Evolutionary conservation across 441 rosid genomes (phyloP), one percentile per base, ranked within the genome.

Genomic region (Capsella rubella): DNA sequence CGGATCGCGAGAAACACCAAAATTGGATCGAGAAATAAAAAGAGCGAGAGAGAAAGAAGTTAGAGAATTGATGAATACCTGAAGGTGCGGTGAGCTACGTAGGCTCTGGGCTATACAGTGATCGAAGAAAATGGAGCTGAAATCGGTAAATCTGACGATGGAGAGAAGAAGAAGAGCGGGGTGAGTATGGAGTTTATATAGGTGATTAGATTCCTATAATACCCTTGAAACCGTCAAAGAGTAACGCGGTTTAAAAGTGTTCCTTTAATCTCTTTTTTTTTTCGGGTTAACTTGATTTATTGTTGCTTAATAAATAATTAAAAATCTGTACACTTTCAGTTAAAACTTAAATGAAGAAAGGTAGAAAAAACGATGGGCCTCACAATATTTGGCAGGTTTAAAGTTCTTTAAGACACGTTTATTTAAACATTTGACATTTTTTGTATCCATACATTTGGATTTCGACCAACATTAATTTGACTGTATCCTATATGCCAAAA

Each of bases 181-280:
- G 81, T 49, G 76, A 42, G 74, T 53, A 16, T 3, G 31, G 66
- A 66, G 71, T 61, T 72, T 78, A 72, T 78, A 78, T 78, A 78
- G 81, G 74, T 78, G 51, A 3, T 62, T 62, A 78, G 55, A 67
- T 78, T 67, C 78, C 81, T 39, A 72, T 67, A 67, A 35, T 78
- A 55, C 81, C 81, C 78, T 73, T 72, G 81, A 72, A 67, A 67
- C 74, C 74, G 70, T 67, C 77, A 65, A 67, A 77, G 60, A 28
- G 34, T 78, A 72, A 77, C 77, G 69, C 69, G 65, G 72, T 60
- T 53, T 61, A 60, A 67, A 71, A 16, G 56, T 66, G 16, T 45
- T 45, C 46, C 71, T 70, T 31, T 29, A 3, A 0, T 16, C 18
- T 16, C 18, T 29, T 29, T 29, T 29, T 29, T 31, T 31, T 34